These are phyloP conservation scores for Thalassia testudinum DNA, from an alignment of 116 monocot genomes.

Conservation along the genomic window DNA sequence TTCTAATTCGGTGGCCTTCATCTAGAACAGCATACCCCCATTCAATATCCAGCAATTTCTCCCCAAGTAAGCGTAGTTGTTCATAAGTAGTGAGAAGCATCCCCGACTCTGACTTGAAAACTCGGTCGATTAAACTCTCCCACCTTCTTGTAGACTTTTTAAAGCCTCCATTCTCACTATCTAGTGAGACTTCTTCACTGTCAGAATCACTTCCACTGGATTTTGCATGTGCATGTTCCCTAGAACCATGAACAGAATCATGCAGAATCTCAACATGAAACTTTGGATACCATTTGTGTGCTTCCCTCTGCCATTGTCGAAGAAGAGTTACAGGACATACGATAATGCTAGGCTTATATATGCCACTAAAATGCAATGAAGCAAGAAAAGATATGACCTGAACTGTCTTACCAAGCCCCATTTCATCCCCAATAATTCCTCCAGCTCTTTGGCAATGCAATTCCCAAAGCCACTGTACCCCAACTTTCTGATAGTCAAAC, in stretches of 20 bases:
- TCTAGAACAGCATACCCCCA: constrained; percentile 92
- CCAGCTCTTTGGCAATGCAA: constrained; percentile 90
- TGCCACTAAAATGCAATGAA: constrained; percentile 70
- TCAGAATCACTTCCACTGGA: constrained; percentile 39
- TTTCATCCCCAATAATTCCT: constrained; percentile 99
- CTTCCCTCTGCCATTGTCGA: constrained; percentile 81
- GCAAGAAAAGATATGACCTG: constrained; percentile 81
- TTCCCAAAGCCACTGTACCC: constrained; percentile 98
- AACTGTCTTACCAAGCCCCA: constrained; percentile 92
- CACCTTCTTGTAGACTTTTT: constrained; percentile 38
- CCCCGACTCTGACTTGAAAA: constrained; percentile 56
- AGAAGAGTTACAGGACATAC: constrained; percentile 86
- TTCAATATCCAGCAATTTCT: constrained; percentile 78
- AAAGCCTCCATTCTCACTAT: constrained; percentile 21
- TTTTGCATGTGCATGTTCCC: constrained; percentile 13
- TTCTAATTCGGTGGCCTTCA: constrained; percentile 93
- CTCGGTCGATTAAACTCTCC: constrained; percentile 47
- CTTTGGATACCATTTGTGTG: constrained; percentile 63
- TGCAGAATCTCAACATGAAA: constrained; percentile 84
- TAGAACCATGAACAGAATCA: constrained; percentile 50
- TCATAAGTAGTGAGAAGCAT: constrained; percentile 84
- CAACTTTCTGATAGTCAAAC: constrained; percentile 96
- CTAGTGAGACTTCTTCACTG: constrained; percentile 34
- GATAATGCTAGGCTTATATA: constrained; percentile 86
- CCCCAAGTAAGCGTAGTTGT: constrained; percentile 65